Evolutionary conservation across 169 alveolate genomes (phyloP).

Genomic region (Cryptosporidium tyzzeri): DNA sequence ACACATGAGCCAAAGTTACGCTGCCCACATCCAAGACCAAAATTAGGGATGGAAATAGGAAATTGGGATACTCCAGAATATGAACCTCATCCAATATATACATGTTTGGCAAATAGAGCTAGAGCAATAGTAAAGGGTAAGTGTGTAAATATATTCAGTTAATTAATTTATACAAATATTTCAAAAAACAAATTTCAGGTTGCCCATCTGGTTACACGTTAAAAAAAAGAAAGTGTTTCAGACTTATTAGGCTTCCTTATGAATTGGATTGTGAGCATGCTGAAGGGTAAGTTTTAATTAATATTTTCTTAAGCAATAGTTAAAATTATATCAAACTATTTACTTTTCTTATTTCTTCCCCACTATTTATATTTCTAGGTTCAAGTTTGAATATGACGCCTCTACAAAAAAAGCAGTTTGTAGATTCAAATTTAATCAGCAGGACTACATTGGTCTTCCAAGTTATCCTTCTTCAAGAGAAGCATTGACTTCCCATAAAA

Average conservation of each 20-base stretch:
- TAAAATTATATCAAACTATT: neutral
- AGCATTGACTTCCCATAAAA: conserved; percentile 61
- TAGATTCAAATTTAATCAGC: conserved; percentile 32
- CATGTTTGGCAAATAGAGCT: conserved; percentile 63
- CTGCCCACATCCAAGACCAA: conserved; percentile 69
- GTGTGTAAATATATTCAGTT: neutral
- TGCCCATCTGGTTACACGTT: conserved; percentile 65
- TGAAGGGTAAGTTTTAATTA: conserved; percentile 50
- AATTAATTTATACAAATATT: neutral
- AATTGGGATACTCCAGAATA: conserved; percentile 76
- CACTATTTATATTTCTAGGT: conserved; percentile 4
- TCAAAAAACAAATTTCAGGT: conserved; percentile 10
- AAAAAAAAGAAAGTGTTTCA: conserved; percentile 49
- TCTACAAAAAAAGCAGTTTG: conserved; percentile 55
- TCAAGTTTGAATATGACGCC: conserved; percentile 56
- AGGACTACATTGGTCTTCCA: conserved; percentile 68
- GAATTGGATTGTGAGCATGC: conserved; percentile 74
- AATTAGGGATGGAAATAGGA: conserved; percentile 51
- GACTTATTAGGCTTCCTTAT: conserved; percentile 62
- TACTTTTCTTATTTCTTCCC: neutral
- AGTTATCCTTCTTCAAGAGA: conserved; percentile 74
- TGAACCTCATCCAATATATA: conserved; percentile 70
- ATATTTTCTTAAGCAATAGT: neutral
- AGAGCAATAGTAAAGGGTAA: conserved; percentile 70
- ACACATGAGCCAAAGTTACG: conserved; percentile 67